Base-by-base conservation (phyloP, 1,284 basidiomycete species). In the Apiotrichum veenhuisii region DNA sequence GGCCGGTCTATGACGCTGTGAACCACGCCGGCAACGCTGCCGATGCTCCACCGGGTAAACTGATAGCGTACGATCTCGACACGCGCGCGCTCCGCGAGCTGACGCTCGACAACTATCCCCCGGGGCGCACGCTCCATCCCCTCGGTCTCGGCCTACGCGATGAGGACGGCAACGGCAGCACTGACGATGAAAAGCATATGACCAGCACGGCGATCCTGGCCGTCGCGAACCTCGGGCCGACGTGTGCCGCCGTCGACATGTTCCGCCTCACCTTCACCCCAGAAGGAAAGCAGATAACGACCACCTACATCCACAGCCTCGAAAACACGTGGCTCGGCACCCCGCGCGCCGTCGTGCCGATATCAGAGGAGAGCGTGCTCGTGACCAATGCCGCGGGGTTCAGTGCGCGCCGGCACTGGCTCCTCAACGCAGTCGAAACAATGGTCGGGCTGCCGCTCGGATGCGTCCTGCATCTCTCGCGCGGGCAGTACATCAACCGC, bases 281-380 rank as follows among this genome's bases (percentile, higher is more conserved):
- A 5, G 10, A 7, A 25, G 1, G 12, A 5, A 15, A 27, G 7
- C 48, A 20, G 20, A 22, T 52, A 27, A 33, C 50, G 14, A 41
- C 50, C 14, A 37, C 23, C 1, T 52, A 27, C 25, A 20, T 52
- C 18, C 43, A 45, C 42, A 44, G 20, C 5, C 43, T 58, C 25
- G 34, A 25, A 25, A 26, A 47, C 33, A 20, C 43, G 5, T 17
- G 14, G 30, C 34, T 59, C 8, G 22, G 20, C 10, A 38, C 41
- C 18, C 57, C 57, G 9, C 55, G 55, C 36, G 44, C 49, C 11
- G 57, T 59, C 30, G 49, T 59, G 5, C 37, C 54, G 14, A 50
- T 59, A 25, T 48, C 37, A 14, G 52, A 46, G 22, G 34, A 42
- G n/a, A 33, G 25, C 14, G 57, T 52, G 5, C 49, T 59, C 26